Evolutionary conservation across 345 rosid species (phyloP), one percentile per base, ranked within the genome.

Genomic region (Boechera stricta): DNA sequence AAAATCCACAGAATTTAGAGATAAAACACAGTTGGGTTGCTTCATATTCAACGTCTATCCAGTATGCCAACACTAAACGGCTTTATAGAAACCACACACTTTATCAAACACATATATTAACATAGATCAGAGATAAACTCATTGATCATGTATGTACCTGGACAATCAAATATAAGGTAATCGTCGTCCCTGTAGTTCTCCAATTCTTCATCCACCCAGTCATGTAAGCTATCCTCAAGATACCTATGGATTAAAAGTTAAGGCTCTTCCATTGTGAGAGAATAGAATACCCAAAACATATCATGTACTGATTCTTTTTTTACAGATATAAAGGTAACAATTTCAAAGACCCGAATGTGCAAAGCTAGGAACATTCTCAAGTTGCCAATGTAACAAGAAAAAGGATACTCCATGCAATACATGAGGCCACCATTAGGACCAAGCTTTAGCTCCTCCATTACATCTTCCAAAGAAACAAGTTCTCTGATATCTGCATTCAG

Each of bases 351-450:
- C 31, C 7, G 5, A 48, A 5, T 10, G 15, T 55, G 6, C 48
- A 10, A 16, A 71, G 47, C 16, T 10, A 55, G 26, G 12, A 4
- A 33, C 4, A 36, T 4, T 47, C 47, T n/a, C 59, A 36, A 62
- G 24, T 3, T 33, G 49, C 21, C 39, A 1, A 41, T 61, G 51
- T 0, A 33, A 42, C 51, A 26, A 71, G 24, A 69, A 45, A 21
- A 81, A 85, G 94, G 96, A 89, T 90, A 92, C 99, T 90, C 99
- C 99, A 92, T 92, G 84, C 98, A 89, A 81, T 94, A 90, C 64
- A 92, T 77, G 33, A 92, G 89, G 61, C 86, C 97, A 57, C 98
- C 98, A 84, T 92, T 90, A 15, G 98, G 98, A 81, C 97, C 98
- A 36, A 94, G 78, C 15, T 88, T 87, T 38, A 90, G 84, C 61